Evolutionary conservation across 2,329 filamentous ascomycete genomes (phyloP).

Genomic region (Talaromyces sp.): DNA sequence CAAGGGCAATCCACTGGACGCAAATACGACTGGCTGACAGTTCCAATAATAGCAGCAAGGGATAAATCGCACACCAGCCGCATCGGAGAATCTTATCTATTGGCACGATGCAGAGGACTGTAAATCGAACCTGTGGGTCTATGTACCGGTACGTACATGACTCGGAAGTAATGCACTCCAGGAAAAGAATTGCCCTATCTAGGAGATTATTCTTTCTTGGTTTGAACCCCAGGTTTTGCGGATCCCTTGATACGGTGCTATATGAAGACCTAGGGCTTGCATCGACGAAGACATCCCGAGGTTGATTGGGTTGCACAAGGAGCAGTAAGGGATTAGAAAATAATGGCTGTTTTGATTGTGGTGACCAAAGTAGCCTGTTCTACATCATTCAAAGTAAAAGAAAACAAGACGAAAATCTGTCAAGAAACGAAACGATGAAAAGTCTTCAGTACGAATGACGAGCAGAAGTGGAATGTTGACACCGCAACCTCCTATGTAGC

Average conservation of each 20-base stretch:
- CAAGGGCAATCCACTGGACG: neutral
- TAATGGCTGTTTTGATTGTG: neutral
- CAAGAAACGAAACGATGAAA: neutral
- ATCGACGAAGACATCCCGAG: neutral
- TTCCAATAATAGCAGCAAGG: neutral
- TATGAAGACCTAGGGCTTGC: neutral
- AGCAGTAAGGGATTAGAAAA: neutral
- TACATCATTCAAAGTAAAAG: neutral
- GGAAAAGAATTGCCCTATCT: neutral
- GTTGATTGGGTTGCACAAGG: too few relatives aligned
- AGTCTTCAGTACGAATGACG: neutral
- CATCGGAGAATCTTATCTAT: conserved; percentile 6
- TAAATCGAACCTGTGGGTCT: neutral
- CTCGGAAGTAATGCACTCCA: conserved; percentile 3
- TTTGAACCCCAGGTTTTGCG: neutral
- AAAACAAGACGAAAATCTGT: neutral
- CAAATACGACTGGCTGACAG: neutral
- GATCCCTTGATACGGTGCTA: neutral
- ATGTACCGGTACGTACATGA: neutral
- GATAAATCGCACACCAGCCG: neutral
- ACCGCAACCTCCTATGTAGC: neutral
- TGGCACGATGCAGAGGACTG: conserved; percentile 1
- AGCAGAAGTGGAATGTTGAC: neutral
- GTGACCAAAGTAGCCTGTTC: neutral
- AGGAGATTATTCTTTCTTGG: neutral